These are phyloP conservation scores for Citrus glauca DNA, from an alignment of 345 rosid genomes.

Conservation along the genomic window DNA sequence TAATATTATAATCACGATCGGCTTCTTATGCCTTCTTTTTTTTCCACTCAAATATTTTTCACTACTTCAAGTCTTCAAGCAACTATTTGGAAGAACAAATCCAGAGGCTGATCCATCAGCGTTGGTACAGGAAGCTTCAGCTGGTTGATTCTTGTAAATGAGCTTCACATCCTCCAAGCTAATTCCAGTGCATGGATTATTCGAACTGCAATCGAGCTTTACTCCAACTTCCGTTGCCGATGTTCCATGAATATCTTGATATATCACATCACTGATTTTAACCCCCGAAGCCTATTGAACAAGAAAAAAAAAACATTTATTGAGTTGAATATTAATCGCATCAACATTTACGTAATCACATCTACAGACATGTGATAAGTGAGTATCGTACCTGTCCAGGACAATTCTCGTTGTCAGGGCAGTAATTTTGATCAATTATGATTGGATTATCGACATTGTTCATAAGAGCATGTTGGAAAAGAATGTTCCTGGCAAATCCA, in stretches of 20 bases:
- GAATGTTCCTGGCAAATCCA: too few relatives aligned
- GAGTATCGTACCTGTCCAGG: too few relatives aligned
- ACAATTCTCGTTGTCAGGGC: too few relatives aligned
- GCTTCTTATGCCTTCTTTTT: neutral
- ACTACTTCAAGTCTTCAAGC: conserved; percentile 37
- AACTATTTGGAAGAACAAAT: conserved; percentile 32
- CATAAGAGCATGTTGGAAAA: too few relatives aligned
- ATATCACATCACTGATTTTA: conserved; percentile 53
- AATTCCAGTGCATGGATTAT: conserved; percentile 53
- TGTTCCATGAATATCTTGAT: conserved; percentile 53
- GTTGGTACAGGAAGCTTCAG: conserved; percentile 30
- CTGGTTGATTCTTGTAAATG: conserved; percentile 12
- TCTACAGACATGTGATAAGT: too few relatives aligned
- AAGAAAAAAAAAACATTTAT: too few relatives aligned
- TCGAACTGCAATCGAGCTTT: conserved; percentile 59
- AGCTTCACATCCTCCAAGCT: conserved; percentile 52
- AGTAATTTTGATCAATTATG: too few relatives aligned
- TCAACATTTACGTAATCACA: too few relatives aligned
- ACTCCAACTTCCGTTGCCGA: conserved; percentile 60
- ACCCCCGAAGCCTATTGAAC: conserved; percentile 63
- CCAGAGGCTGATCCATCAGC: conserved; percentile 57
- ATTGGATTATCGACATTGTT: too few relatives aligned
- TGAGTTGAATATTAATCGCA: too few relatives aligned
- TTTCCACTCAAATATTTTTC: neutral
- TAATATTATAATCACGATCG: too few relatives aligned